Conservation (phyloP, 2,329 filamentous ascomycete species). For the Dothideomycetes sp. region DNA sequence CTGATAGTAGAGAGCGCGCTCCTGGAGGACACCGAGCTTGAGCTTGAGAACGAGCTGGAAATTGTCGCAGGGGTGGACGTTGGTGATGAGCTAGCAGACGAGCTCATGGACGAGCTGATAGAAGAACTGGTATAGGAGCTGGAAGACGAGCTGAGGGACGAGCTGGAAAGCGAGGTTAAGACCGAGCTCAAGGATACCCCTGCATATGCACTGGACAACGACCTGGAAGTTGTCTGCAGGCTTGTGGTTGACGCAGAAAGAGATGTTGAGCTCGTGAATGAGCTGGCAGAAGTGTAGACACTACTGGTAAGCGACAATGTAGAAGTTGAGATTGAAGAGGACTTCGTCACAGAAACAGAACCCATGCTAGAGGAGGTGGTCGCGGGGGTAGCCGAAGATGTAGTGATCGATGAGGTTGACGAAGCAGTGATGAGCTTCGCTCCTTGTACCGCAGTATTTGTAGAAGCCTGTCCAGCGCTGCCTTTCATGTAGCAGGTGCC, state of each 20-base stretch:
- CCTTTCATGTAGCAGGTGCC: conserved; percentile 20
- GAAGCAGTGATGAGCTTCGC: conserved; percentile 9
- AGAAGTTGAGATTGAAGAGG: neutral
- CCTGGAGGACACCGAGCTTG: neutral
- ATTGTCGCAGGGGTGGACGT: conserved; percentile 3
- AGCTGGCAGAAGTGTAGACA: neutral
- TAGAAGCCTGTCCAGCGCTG: conserved; percentile 8
- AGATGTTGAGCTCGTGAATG: too few species aligned
- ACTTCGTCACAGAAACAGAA: too few species aligned
- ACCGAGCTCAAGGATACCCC: too few species aligned
- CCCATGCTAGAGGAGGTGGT: too few species aligned
- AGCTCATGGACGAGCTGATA: neutral
- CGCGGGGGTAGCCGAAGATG: neutral
- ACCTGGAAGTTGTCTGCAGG: neutral
- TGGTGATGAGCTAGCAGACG: conserved; percentile 2
- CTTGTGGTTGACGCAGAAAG: too few species aligned
- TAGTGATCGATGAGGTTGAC: neutral
- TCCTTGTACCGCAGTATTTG: conserved; percentile 10
- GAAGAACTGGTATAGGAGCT: neutral
- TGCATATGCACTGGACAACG: neutral
- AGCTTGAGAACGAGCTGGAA: conserved; percentile 2
- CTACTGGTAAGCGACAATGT: too few species aligned
- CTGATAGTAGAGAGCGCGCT: neutral
- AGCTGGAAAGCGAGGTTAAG: too few species aligned
- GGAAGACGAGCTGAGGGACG: neutral